Evolutionary conservation across 1,284 basidiomycete species (phyloP).

Genomic region (Boletus subluridellus): DNA sequence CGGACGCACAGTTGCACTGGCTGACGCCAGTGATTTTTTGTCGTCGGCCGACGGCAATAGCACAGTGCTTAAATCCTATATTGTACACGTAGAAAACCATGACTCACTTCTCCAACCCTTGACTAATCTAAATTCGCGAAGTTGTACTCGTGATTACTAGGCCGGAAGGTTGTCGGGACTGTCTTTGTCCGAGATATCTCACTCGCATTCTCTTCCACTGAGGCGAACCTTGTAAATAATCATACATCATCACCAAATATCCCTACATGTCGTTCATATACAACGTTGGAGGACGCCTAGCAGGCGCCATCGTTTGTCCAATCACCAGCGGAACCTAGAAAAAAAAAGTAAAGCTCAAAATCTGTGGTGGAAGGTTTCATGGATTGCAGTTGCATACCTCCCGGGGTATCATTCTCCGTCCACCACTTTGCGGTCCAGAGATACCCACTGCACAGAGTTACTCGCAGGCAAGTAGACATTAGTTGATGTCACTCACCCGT

Average conservation of each 20-base stretch:
- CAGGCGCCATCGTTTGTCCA: constrained; percentile 61
- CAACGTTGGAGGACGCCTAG: background rate
- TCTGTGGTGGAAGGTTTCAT: background rate
- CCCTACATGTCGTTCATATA: background rate
- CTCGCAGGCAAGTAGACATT: background rate
- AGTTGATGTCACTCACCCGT: constrained; percentile 38
- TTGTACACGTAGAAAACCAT: background rate
- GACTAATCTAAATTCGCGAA: background rate
- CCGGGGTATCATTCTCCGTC: constrained; percentile 55
- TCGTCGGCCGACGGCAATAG: background rate
- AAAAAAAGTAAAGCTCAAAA: background rate
- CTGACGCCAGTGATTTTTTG: background rate
- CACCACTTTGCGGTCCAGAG: constrained; percentile 60
- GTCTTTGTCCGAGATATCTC: background rate
- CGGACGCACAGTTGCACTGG: background rate
- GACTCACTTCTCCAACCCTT: background rate
- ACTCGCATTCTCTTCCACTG: background rate
- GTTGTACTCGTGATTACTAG: background rate
- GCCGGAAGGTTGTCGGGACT: background rate
- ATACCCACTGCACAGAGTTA: constrained; percentile 40
- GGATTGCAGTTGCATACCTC: constrained; percentile 36
- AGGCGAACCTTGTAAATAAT: background rate
- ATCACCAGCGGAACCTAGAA: constrained; percentile 42
- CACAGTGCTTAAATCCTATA: background rate
- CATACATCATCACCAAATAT: background rate